Evolutionary conservation across 1,284 basidiomycete species (phyloP).

Genomic region (Ceratobasidium sp.): DNA sequence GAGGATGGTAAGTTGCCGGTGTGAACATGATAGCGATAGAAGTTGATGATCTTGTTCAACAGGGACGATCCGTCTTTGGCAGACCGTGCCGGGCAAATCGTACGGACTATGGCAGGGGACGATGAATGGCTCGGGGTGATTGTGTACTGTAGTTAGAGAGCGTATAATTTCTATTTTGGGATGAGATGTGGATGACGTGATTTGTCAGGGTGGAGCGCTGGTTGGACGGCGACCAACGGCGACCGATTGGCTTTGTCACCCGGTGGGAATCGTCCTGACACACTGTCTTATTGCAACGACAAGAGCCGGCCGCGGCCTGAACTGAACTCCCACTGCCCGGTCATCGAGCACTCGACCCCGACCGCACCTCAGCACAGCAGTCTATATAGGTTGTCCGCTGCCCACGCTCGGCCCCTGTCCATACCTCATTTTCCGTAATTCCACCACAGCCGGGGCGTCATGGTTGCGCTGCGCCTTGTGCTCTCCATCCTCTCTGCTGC

Average conservation of each 20-base stretch:
- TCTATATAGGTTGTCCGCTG: conserved; percentile 28
- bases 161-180: conserved; percentile 23
- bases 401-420: conserved; percentile 5
- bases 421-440: conserved; percentile 5
- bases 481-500: conserved; percentile 8
- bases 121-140: conserved; percentile 54
- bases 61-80: conserved; percentile 96
- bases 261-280: not conserved
- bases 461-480: conserved; percentile 26
- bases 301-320: not conserved
- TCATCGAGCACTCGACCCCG: no score
- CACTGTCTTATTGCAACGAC: not conserved
- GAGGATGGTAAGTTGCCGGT: conserved; percentile 62
- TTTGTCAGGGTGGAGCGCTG: conserved; percentile 4
- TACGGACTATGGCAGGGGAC: conserved; percentile 92
- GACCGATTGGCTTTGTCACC: conserved; percentile 21
- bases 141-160: not conserved
- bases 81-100: conserved; percentile 89
- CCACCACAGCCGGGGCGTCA: conserved; percentile 14
- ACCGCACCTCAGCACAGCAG: conserved; percentile 13
- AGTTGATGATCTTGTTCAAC: conserved; percentile 24
- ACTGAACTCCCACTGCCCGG: conserved; percentile 14
- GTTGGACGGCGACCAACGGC: conserved; percentile 25
- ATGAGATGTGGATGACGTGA: conserved; percentile 38
- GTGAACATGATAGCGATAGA: conserved; percentile 34